These are phyloP conservation scores for Yamadazyma spencermartinsiae DNA, from an alignment of 1,139 yeast genomes.

Conservation along the genomic window DNA sequence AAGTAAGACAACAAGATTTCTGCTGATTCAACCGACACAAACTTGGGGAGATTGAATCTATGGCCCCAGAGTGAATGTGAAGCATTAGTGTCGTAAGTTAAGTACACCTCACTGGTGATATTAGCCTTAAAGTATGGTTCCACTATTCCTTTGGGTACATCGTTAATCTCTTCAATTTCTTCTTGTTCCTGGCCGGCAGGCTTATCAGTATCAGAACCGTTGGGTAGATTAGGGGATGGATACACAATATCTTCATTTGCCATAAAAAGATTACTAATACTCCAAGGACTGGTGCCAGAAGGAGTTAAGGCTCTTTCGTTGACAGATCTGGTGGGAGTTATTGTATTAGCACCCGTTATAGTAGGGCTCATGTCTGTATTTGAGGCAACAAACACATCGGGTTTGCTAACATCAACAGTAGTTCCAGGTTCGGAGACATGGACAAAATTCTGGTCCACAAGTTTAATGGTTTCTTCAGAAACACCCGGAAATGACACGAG, in stretches of 20 bases:
- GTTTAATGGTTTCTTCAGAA: no score
- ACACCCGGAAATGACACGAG: no score
- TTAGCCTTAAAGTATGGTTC: slow-evolving; percentile 2
- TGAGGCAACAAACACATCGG: no score
- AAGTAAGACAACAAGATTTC: slow-evolving; percentile 9
- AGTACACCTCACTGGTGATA: slow-evolving; percentile 6
- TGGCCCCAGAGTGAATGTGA: slow-evolving; percentile 5
- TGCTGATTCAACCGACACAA: slow-evolving; percentile 8
- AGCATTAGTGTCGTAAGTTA: slow-evolving; percentile 4
- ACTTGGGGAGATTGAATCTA: slow-evolving; percentile 8
- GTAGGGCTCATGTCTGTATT: no score
- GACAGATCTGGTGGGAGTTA: no score
- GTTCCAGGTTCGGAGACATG: no score
- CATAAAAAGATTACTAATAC: slow-evolving; percentile 4
- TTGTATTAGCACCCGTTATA: no score
- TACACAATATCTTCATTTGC: slow-evolving; percentile 1
- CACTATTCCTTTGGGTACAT: neutral
- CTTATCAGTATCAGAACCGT: neutral
- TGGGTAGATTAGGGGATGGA: neutral
- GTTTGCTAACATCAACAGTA: no score
- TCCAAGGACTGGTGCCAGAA: slow-evolving; percentile 5
- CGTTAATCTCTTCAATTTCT: neutral
- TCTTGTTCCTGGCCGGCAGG: neutral
- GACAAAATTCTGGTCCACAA: no score
- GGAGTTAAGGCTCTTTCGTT: slow-evolving; percentile 1